Evolutionary conservation across 495 filamentous ascomycete species (phyloP).

Genomic region (Talaromyces borbonicus): DNA sequence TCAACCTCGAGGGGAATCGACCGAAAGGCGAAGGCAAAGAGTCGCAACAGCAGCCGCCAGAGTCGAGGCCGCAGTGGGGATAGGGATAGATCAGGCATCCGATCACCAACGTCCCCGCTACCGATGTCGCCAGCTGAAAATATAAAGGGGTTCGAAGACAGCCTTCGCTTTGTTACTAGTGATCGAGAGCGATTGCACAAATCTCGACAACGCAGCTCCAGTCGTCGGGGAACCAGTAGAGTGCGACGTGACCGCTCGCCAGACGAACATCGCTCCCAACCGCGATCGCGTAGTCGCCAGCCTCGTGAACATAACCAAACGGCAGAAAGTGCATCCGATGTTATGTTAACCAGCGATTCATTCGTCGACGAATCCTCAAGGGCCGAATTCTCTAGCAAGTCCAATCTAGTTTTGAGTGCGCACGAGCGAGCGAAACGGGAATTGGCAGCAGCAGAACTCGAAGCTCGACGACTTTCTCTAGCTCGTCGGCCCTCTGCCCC

Average conservation of each 20-base stretch:
- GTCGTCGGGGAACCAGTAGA: conserved; percentile 30
- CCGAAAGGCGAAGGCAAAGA: conserved; percentile 9
- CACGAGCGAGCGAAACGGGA: conserved; percentile 52
- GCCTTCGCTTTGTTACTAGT: conserved; percentile 48
- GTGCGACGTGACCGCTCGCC: conserved; percentile 37
- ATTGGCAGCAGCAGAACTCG: conserved; percentile 72
- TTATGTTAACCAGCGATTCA: conserved; percentile 1
- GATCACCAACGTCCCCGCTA: conserved; percentile 75
- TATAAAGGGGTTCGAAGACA: conserved; percentile 44
- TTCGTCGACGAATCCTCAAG: conserved; percentile 11
- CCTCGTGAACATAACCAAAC: conserved; percentile 10
- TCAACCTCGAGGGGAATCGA: conserved; percentile 17
- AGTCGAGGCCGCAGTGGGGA: conserved; percentile 44
- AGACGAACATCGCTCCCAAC: conserved; percentile 33
- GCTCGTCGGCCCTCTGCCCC: conserved; percentile 70
- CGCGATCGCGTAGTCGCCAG: conserved; percentile 40
- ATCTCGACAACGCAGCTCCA: conserved; percentile 48
- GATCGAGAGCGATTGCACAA: conserved; percentile 53
- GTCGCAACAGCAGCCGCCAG: conserved; percentile 36
- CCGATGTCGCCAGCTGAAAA: conserved; percentile 48
- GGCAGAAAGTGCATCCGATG: conserved; percentile 10
- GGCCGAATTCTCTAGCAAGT: conserved; percentile 10
- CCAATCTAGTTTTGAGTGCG: conserved; percentile 18
- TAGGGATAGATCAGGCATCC: conserved; percentile 44
- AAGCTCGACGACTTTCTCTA: conserved; percentile 75